Evolutionary conservation across 371 early-diverging fungal species (phyloP), one percentile per base, ranked within the genome.

Genomic region (Chytridiales sp.): DNA sequence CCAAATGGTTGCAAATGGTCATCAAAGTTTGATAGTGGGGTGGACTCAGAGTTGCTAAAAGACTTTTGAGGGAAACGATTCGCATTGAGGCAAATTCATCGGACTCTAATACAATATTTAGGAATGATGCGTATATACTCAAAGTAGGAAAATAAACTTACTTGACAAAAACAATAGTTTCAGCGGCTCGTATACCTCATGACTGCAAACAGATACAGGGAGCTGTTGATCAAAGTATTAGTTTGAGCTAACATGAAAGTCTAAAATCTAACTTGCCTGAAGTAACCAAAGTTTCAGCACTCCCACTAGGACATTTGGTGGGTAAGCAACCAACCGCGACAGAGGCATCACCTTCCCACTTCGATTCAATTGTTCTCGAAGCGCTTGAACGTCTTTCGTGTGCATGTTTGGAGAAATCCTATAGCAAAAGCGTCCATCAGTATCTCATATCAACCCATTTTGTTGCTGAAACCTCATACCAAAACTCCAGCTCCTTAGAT

Each of bases 111-210:
- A 34, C 19, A 11, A 46, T 43, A 19, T 17, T 17, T 11, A 2
- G n/a, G 34, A 9, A 21, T 19, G 1, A 53, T 9, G 19, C 21
- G 13, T 39, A 24, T n/a, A n/a, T n/a, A n/a, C n/a, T n/a, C 39
- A 0, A 34, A 34, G 19, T 0, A 53, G 13, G 22, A 39, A 15
- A 0, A 21, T 38, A 39, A 5, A 41, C 66, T 41, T 30, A 66
- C 66, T 75, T 39, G 67, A 66, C 19, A 75, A 52, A 50, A 72
- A 75, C 53, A 75, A 56, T 4, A 75, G 48, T 52, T 75, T 75
- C 17, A 75, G 47, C 0, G 72, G 70, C n/a, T 75, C 75, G 57
- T 75, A 75, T 15, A 75, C 43, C 32, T 75, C 75, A 32, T 67
- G 31, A 32, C 66, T 54, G 47, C 66, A 67, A 2, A 69, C 29